Base-by-base conservation (phyloP, 371 early-diverging fungal genomes). In the Chytridium lagenaria region DNA sequence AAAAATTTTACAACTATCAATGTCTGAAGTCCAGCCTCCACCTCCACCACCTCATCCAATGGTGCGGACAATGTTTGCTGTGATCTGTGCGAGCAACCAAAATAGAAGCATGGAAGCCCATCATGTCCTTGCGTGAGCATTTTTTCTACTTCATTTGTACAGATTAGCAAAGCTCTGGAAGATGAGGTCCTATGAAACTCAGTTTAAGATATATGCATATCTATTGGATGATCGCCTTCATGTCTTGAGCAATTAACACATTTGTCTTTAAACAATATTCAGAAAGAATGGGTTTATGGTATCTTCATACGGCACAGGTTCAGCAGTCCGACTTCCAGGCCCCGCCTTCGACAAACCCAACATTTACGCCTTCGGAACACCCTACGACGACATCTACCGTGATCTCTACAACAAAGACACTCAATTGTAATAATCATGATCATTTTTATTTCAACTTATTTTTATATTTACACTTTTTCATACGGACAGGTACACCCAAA, bases 31-130 rank as follows among this genome's bases (percentile, higher is more conserved):
- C 7, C 10, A 34, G 31, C 30, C 34, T 37, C 61, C 36, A 23
- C 34, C 34, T 5, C 61, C 61, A 33, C 37, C 61, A 5, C 61
- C 37, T 34, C 7, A 61, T 3, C 30, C 65, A 36, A 63, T 28
- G 23, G 66, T 38, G 7, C 39, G 65, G 23, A 64, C 64, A n/a
- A 30, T 73, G 44, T 76, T 79, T 31, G 84, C 82, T 3, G 96
- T 98, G 22, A 92, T 96, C 67, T 98, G 99, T 80, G 96, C 97
- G 30, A 95, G 94, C 80, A 98, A 98, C 81, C 95, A 95, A 84
- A 98, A 98, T 80, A 87, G 99, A 59, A 93, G 94, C 73, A 98
- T 98, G 99, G 97, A 98, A 77, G 97, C 93, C 0, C 98, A 97
- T 70, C 85, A 91, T 81, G 93, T 94, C 34, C 83, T 97, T 28